Evolutionary conservation across 1,284 basidiomycete genomes (phyloP), one percentile per base, ranked within the genome.

Genomic region (Leucoagaricus sp.): DNA sequence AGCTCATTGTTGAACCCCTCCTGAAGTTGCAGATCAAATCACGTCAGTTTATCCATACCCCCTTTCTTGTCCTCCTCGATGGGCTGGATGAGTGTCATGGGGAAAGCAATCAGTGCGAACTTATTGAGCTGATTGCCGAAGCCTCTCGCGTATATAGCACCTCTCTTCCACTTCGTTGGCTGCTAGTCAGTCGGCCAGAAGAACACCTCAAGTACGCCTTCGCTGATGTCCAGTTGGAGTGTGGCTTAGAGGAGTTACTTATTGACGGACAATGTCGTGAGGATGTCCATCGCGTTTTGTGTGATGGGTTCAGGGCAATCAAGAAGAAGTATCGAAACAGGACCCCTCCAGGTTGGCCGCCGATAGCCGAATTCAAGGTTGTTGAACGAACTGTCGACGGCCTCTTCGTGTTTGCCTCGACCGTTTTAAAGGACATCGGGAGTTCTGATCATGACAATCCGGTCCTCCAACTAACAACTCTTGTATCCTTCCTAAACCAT

Each of bases 101-200:
- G 3, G 41, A 54, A 28, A 50, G 21, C 9, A 19, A 19, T 15
- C 53, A 58, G 34, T 57, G 48, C 23, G 50, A 53, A 29, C 53
- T 60, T 15, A 15, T 53, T 15, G 29, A 49, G 15, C 25, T 53
- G 31, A 49, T 60, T n/a, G 23, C 19, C 50, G 33, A 49, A 8
- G 21, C 42, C 7, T 17, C 19, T 23, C 40, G 40, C 4, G 13
- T 42, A 6, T 42, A 46, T 13, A 34, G 19, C 12, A n/a, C 4
- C n/a, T n/a, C n/a, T n/a, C 50, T 57, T 38, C 60, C 61, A 21
- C 15, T 63, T 33, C 46, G 53, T 17, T 61, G 63, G 41, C 34
- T 65, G 5, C 53, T 63, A 26, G 38, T 52, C 55, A 65, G 64
- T 41, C 53, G 59, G 28, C 55, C 61, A 19, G 61, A 63, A 42